Evolutionary conservation across 73 alveolate genomes (phyloP).

Genomic region (Paramecium bursaria): DNA sequence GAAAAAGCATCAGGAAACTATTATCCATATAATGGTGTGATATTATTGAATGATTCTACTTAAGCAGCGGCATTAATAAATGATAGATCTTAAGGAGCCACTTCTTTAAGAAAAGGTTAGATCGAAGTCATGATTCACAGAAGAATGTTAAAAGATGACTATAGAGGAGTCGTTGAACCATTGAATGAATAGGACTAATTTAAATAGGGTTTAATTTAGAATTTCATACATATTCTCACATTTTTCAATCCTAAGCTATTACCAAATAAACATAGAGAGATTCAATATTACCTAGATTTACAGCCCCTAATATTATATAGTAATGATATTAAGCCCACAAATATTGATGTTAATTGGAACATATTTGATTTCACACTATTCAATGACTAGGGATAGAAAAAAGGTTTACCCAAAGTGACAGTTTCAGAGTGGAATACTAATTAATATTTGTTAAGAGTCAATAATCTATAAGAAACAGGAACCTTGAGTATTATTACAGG

Average conservation of each 20-base stretch:
- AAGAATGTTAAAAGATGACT: constrained; percentile 76
- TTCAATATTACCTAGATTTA: constrained; percentile 20
- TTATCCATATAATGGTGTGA: constrained; percentile 78
- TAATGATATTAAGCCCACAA: not conserved
- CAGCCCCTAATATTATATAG: constrained; percentile 11
- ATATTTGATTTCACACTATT: constrained; percentile 31
- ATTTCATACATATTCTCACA: constrained; percentile 31
- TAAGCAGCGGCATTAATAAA: constrained; percentile 69
- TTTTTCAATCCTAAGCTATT: not conserved
- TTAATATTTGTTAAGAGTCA: constrained; percentile 16
- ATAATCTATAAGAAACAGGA: constrained; percentile 16
- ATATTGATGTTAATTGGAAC: not conserved
- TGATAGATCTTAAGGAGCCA: constrained; percentile 93
- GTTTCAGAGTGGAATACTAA: not conserved
- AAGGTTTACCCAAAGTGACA: not conserved
- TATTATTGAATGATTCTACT: constrained; percentile 68
- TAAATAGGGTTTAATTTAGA: constrained; percentile 2
- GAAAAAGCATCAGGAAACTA: constrained; percentile 76
- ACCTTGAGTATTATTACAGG: too few species aligned
- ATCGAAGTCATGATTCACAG: constrained; percentile 95
- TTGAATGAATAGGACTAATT: constrained; percentile 75
- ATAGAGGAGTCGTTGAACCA: constrained; percentile 86
- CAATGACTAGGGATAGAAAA: not conserved
- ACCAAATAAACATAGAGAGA: constrained; percentile 16
- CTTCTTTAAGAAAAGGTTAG: constrained; percentile 86